Evolutionary conservation across 352 stramenopile genomes (phyloP), one percentile per base, ranked within the genome.

Genomic region (Aphanomyces stellatus): DNA sequence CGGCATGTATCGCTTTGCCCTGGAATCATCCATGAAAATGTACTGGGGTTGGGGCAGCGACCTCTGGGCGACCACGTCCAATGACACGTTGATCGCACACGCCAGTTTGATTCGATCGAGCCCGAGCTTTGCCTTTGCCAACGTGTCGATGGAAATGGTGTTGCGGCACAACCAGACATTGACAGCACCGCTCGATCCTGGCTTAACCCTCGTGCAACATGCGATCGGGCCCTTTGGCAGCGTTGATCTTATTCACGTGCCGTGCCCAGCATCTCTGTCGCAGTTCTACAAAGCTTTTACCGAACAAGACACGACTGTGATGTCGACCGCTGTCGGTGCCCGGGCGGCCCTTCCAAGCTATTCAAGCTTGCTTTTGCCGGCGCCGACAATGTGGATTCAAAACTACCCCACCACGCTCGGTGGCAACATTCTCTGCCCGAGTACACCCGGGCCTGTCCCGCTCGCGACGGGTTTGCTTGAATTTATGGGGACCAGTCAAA

Each of bases 11-110:
- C 40, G 33, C 7, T 24, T 48, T 6, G 27, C 0, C 8, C 3
- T 11, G n/a, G 4, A 56, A 19, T 57, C 60, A 11, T 57, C 60
- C 8, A 40, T 33, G 6, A 67, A 67, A 49, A 57, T 57, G 60
- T 48, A 67, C 27, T 67, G 60, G 60, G 4, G 6, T 24, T 37
- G 28, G 3, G 60, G 15, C 8, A 30, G 28, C 28, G 27, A 57
- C 27, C 35, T 67, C 3, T 67, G 60, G 60, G 60, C 43, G 25
- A 27, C 37, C 10, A 30, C 22, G 4, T 30, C 43, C 34, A 67
- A 55, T 19, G 11, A 13, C 60, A 25, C 27, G 4, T 17, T n/a
- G 3, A 56, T 67, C 5, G 19, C 19, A 2, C n/a, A 25, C 11
- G 7, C 8, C 5, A 28, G 5, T 8, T 46, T 67, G 3, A 22